phyloP scores from a whole-genome alignment of 805 yeast genomes.

The Hanseniaspora nectarophila region DNA sequence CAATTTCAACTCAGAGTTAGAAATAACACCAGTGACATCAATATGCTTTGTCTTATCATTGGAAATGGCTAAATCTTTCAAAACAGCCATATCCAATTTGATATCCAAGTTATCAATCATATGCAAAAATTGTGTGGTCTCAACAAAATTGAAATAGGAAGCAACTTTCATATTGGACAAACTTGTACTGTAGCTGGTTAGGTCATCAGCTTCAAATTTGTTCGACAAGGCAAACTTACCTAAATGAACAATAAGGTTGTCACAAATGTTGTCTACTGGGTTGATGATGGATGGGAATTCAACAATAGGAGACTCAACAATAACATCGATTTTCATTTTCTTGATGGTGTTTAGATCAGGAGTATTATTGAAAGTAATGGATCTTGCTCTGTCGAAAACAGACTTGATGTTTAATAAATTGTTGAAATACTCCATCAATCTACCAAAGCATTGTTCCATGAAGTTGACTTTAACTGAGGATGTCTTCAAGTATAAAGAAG shows the following conservation, averaged over 20 bases:
- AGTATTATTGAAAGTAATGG: constrained; percentile 77
- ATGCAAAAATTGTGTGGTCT: constrained; percentile 42
- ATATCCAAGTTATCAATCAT: constrained; percentile 58
- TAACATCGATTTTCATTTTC: constrained; percentile 57
- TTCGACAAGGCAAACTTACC: constrained; percentile 63
- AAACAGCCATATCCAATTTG: constrained; percentile 45
- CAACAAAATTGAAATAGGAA: constrained; percentile 45
- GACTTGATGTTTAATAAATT: constrained; percentile 77
- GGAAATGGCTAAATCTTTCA: constrained; percentile 27
- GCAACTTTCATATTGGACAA: constrained; percentile 58
- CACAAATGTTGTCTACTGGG: constrained; percentile 35
- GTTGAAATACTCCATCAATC: constrained; percentile 52
- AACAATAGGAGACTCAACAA: constrained; percentile 69
- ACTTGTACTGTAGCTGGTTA: constrained; percentile 56
- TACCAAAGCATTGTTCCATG: constrained; percentile 66
- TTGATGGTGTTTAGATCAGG: constrained; percentile 41
- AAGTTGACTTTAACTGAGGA: constrained; percentile 69
- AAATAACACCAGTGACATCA: constrained; percentile 43
- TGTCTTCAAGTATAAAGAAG: constrained; percentile 50
- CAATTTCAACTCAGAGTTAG: constrained; percentile 50
- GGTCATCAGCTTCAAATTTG: constrained; percentile 22
- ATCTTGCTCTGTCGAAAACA: constrained; percentile 79
- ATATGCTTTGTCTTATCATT: constrained; percentile 36
- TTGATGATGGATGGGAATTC: constrained; percentile 56
- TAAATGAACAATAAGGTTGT: constrained; percentile 55